Conservation (phyloP, 306 rosid species). For the peach (Prunus persica) region DNA sequence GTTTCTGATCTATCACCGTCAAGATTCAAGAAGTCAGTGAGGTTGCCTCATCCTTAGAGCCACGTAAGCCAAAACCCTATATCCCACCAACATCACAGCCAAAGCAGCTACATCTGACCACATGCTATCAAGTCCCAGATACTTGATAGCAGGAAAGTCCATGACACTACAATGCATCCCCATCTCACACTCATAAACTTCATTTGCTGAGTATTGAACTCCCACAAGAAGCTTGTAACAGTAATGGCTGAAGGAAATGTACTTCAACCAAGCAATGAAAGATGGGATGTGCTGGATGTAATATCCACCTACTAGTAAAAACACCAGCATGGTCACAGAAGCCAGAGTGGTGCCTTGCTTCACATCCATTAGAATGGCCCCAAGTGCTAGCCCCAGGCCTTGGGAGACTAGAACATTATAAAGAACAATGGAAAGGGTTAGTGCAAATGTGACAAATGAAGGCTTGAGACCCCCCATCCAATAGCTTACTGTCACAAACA, state of each 20-base stretch:
- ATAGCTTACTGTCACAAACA: conserved; percentile 61
- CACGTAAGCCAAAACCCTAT: conserved; percentile 67
- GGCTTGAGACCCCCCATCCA: conserved; percentile 96
- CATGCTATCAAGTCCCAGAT: conserved; percentile 45
- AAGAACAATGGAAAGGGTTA: conserved; percentile 67
- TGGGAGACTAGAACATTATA: conserved; percentile 80
- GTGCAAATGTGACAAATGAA: conserved; percentile 47
- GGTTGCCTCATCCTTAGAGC: conserved; percentile 62
- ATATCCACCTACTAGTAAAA: conserved; percentile 84
- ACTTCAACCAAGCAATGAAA: conserved; percentile 85
- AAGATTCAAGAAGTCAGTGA: conserved; percentile 39
- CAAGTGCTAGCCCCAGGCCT: conserved; percentile 88
- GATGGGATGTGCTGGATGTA: conserved; percentile 75
- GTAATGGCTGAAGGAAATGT: conserved; percentile 69
- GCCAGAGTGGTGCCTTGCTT: conserved; percentile 86
- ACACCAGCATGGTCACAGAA: conserved; percentile 74
- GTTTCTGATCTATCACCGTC: conserved; percentile 17
- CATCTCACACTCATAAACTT: conserved; percentile 51
- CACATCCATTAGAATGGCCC: conserved; percentile 82
- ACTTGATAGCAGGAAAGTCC: conserved; percentile 65
- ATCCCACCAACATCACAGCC: conserved; percentile 75
- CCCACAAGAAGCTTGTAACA: conserved; percentile 79
- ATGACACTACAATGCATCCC: conserved; percentile 50
- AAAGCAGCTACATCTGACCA: conserved; percentile 74
- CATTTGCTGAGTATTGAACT: conserved; percentile 61